Conservation (phyloP, 176 grass and related monocot species). For the Oryza officinalis region DNA sequence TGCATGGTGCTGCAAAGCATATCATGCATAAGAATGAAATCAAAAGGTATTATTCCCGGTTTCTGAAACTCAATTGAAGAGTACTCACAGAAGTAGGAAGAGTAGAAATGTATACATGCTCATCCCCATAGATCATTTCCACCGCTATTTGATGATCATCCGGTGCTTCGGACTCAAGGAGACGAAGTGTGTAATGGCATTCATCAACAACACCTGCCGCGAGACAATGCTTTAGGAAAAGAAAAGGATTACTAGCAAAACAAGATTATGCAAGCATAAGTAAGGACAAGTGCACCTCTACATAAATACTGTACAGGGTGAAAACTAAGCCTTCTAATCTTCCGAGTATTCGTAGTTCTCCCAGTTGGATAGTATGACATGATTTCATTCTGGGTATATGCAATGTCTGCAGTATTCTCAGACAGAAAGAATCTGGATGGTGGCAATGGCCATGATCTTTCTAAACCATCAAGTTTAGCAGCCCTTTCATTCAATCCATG, state of each 20-base stretch:
- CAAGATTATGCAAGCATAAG: not conserved
- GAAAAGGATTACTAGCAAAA: conserved; percentile 13
- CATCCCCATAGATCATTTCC: conserved; percentile 35
- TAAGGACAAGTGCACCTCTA: conserved; percentile 28
- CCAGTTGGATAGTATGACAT: conserved; percentile 3
- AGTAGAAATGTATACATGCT: conserved; percentile 32
- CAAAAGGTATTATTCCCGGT: not conserved
- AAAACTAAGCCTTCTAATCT: conserved; percentile 43
- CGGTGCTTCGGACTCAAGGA: conserved; percentile 37
- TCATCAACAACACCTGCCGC: conserved; percentile 47
- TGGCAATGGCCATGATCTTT: conserved; percentile 13
- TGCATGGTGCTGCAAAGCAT: conserved; percentile 53
- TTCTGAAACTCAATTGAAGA: conserved; percentile 1
- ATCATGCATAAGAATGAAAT: conserved; percentile 16
- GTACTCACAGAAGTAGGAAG: conserved; percentile 51
- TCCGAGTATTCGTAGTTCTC: conserved; percentile 7
- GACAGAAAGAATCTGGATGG: conserved; percentile 29
- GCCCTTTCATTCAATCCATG: conserved; percentile 36
- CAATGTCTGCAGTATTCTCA: conserved; percentile 28
- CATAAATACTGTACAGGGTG: conserved; percentile 39
- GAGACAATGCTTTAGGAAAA: conserved; percentile 20
- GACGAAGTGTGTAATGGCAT: conserved; percentile 50
- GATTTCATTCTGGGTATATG: conserved; percentile 20
- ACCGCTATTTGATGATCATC: conserved; percentile 45
- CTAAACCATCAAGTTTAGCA: conserved; percentile 32